Base-by-base conservation (phyloP, 2,329 filamentous ascomycete species). In the Neopestalotiopsis sp. region DNA sequence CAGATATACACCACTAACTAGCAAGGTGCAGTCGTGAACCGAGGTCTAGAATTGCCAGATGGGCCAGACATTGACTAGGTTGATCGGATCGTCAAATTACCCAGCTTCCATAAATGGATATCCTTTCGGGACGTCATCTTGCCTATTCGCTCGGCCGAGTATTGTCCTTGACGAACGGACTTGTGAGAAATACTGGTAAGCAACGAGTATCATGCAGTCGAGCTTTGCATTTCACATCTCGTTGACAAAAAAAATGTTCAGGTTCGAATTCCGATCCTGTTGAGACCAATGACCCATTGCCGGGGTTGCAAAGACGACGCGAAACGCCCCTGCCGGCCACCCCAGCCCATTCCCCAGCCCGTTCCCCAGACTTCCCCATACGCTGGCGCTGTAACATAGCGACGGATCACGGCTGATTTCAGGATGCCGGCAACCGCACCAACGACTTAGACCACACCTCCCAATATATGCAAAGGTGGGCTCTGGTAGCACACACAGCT, bases 381-480 rank as follows among this genome's bases (percentile, higher is more conserved):
- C 45, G 17, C 17, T 17, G 45, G 45, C n/a, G 45, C 45, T 52
- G 45, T 52, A 24, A 52, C 45, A 38, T 38, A 20, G n/a, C 45
- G n/a, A 52, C 45, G 45, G 45, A 52, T 52, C n/a, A 52, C 45
- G 45, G 45, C 45, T 52, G 45, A n/a, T 52, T 52, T 52, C 45
- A 52, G 45, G 45, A 52, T 52, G 45, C 45, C n/a, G 45, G 45
- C 45, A 52, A 52, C 45, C 45, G 45, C 45, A 52, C 45, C 45
- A 52, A 52, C 45, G n/a, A n/a, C n/a, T 52, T 20, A 52, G 45
- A 52, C 34, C 45, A 52, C 45, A 52, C 45, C 45, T 7, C 45
- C 34, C 34, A 38, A 38, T 38, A 38, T 38, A 38, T 38, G 34
- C 34, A 38, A 38, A 38, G 34, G 34, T 38, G 6, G 20, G 20